These are phyloP conservation scores for Spinacia oleracea DNA, from an alignment of 179 eudicot genomes.

Conservation along the genomic window DNA sequence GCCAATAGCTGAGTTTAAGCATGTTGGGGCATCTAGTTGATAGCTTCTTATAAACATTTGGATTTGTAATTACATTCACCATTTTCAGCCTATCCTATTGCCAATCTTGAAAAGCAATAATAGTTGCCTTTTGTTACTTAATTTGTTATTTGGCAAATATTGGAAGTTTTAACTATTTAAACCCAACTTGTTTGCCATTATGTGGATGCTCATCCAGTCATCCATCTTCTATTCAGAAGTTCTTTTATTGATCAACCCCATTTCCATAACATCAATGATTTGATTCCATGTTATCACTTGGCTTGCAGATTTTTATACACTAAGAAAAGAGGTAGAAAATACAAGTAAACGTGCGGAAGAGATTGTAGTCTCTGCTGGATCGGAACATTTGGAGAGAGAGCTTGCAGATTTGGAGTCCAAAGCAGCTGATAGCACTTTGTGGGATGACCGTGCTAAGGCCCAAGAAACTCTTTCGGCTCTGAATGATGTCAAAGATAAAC, in stretches of 20 bases:
- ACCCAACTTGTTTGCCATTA: neutral
- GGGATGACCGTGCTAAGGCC: conserved; percentile 93
- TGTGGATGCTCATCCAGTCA: neutral
- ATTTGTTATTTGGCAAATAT: neutral
- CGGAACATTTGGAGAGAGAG: conserved; percentile 68
- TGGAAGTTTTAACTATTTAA: neutral
- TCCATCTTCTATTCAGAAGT: neutral
- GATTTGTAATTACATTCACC: neutral
- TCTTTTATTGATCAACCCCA: neutral
- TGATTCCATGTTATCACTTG: conserved; percentile 13
- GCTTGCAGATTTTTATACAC: conserved; percentile 74
- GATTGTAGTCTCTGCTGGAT: conserved; percentile 67
- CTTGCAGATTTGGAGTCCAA: conserved; percentile 64
- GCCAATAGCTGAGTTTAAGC: neutral
- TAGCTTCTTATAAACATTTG: neutral
- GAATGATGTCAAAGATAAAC: conserved; percentile 80
- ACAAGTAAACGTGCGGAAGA: conserved; percentile 69
- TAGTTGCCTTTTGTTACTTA: neutral
- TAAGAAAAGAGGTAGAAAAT: conserved; percentile 78
- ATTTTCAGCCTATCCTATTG: neutral
- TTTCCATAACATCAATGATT: neutral
- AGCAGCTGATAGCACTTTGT: conserved; percentile 68
- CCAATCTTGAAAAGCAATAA: neutral
- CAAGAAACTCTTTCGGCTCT: conserved; percentile 80
- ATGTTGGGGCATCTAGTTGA: neutral